Percentiles rank a stretch among this genome's conserved stretches.
phyloP scores from a whole-genome alignment of 306 rosid genomes.

The Comarum palustre region DNA sequence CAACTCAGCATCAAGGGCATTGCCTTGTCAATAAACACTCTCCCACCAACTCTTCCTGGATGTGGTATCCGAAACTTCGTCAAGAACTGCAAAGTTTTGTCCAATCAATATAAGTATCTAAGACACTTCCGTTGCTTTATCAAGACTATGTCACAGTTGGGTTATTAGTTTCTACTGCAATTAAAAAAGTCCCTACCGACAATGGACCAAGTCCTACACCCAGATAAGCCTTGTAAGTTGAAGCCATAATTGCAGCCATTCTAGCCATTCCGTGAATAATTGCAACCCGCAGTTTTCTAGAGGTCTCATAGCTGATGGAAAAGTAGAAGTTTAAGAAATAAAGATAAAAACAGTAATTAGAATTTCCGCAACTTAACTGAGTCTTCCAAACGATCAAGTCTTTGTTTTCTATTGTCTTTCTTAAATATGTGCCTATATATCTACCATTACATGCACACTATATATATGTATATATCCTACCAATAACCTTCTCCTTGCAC shows the following conservation, averaged over 20 bases:
- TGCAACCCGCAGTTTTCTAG: constrained; percentile 76
- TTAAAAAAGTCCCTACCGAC: constrained; percentile 44
- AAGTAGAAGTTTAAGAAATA: background rate
- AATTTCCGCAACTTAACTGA: background rate
- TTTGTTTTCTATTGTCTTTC: background rate
- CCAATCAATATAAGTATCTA: constrained; percentile 14
- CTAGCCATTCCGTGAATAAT: constrained; percentile 93
- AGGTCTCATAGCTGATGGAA: constrained; percentile 59
- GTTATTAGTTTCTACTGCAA: constrained; percentile 3
- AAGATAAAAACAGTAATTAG: background rate
- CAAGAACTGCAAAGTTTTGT: constrained; percentile 56
- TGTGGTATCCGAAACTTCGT: constrained; percentile 88
- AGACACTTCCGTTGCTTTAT: background rate
- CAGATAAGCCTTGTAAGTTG: constrained; percentile 82
- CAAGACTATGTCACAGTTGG: constrained; percentile 5
- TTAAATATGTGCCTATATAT: background rate
- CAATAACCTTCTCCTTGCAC: background rate
- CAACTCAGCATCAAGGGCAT: constrained; percentile 94
- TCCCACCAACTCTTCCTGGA: constrained; percentile 93
- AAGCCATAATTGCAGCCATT: constrained; percentile 96
- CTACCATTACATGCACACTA: too few relatives aligned
- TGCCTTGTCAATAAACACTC: constrained; percentile 61
- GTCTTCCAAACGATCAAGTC: background rate
- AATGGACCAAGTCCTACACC: constrained; percentile 96
- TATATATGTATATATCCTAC: too few relatives aligned